phyloP scores from a whole-genome alignment of 225 moss, liverwort and hornwort genomes.

The Climacium dendroides region DNA sequence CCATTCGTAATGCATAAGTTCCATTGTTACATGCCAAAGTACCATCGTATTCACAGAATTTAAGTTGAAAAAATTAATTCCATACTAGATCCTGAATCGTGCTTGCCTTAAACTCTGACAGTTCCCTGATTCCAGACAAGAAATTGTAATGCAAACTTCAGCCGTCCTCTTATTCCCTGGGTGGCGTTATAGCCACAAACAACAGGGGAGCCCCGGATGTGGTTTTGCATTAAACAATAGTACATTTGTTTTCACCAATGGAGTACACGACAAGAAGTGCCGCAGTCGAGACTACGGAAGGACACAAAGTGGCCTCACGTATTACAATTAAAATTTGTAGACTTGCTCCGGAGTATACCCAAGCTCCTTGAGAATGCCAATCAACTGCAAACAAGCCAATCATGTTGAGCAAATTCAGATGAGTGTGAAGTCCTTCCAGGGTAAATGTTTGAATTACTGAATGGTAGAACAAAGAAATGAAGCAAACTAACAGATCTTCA shows the following conservation, averaged over 20 bases:
- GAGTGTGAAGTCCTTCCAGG: not conserved
- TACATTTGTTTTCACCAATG: not conserved
- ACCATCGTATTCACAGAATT: not conserved
- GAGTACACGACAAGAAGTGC: not conserved
- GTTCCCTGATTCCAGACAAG: not conserved
- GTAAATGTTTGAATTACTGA: not conserved
- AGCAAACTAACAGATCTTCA: not conserved
- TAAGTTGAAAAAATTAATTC: not conserved
- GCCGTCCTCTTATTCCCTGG: not conserved
- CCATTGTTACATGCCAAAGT: not conserved
- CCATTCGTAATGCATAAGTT: not conserved
- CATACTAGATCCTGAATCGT: not conserved
- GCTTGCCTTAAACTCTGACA: not conserved
- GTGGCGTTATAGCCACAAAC: not conserved
- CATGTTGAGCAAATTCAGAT: not conserved
- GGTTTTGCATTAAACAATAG: not conserved
- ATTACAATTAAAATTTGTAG: slow-evolving; percentile 50
- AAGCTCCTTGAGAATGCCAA: slow-evolving; percentile 61
- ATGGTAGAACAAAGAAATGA: not conserved
- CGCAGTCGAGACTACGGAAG: not conserved
- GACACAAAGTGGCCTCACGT: not conserved
- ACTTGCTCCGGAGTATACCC: slow-evolving; percentile 64
- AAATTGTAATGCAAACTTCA: not conserved
- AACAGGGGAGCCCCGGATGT: not conserved
- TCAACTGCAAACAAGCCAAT: slow-evolving; percentile 28